Base-by-base conservation (phyloP, 176 grass and related monocot genomes). In the Oryza coarctata region DNA sequence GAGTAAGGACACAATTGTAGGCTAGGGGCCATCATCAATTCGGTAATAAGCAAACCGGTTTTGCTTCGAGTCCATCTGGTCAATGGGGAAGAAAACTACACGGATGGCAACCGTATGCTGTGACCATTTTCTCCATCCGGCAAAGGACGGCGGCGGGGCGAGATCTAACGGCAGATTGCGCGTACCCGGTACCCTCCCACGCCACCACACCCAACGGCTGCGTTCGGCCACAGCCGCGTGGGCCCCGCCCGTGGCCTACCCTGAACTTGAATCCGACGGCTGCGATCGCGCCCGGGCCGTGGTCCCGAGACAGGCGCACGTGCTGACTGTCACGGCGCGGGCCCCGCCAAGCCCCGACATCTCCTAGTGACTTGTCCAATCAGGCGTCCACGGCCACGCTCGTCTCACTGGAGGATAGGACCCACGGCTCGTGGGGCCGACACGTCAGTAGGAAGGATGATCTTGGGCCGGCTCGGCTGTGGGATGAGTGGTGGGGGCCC, bases 251-350 rank as follows among this genome's bases (percentile, higher is more conserved):
- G 13, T 4, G 6, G 1, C 75, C 34, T 55, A 11, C 39, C 1
- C 17, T 31, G 36, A n/a, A 41, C 14, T 65, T 15, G 25, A 71
- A 84, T 80, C 86, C 14, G 20, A 91, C 72, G 82, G 77, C 65
- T 43, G n/a, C 2, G 9, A 57, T 38, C 5, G 77, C 41, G 0
- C 35, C 45, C 66, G 3, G 6, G 0, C 11, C 15, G 68, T 71
- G 79, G 88, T 71, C 60, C 80, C 35, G 41, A 3, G 88, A 82
- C 87, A 90, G 47, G 63, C 66, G 79, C 88, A 93, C 88, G 91
- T 93, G 88, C 77, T 35, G 33, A 5, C 49, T 64, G 49, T 68
- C 84, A 82, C 67, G 82, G 29, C 7, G 82, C 74, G 71, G 76
- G 65, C 9, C 41, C 72, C n/a, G 25, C 0, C 2, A 13, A 57